Percentiles rank a stretch among this genome's conserved stretches.
phyloP scores from a whole-genome alignment of 768 basidiomycete species.

The Agrocybe chaxingu region DNA sequence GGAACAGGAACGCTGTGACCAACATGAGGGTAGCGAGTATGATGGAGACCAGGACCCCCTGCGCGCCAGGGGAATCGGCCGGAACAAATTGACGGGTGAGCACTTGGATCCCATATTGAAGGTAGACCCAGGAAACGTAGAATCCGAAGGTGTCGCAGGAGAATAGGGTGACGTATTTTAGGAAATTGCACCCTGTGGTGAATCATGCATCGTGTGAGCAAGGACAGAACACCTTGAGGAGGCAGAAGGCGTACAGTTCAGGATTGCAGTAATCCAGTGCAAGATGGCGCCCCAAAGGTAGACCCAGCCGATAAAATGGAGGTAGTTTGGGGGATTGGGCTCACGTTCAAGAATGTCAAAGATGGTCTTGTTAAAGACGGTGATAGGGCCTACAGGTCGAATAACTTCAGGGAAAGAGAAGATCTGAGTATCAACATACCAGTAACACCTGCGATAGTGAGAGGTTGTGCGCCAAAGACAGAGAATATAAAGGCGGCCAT shows the following conservation, averaged over 20 bases:
- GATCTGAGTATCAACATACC: slow-evolving; percentile 34
- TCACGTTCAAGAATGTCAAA: slow-evolving; percentile 66
- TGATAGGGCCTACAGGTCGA: slow-evolving; percentile 71
- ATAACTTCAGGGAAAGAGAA: not conserved
- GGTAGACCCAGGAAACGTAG: slow-evolving; percentile 87
- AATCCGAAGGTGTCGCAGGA: slow-evolving; percentile 93
- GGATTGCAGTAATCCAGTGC: slow-evolving; percentile 76
- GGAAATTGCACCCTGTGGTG: slow-evolving; percentile 69
- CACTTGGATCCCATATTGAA: slow-evolving; percentile 88
- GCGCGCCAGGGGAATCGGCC: slow-evolving; percentile 26
- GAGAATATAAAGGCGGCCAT: slow-evolving; percentile 90
- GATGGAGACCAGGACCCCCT: slow-evolving; percentile 59
- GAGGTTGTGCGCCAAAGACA: slow-evolving; percentile 83
- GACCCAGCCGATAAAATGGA: slow-evolving; percentile 90
- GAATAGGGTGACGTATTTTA: slow-evolving; percentile 85
- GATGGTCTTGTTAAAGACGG: slow-evolving; percentile 89
- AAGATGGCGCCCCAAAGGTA: slow-evolving; percentile 88
- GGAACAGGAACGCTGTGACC: slow-evolving; percentile 70
- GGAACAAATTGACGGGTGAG: slow-evolving; percentile 66
- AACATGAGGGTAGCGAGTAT: slow-evolving; percentile 81
- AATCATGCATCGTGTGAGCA: not conserved
- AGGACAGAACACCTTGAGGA: not conserved
- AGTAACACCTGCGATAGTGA: slow-evolving; percentile 90
- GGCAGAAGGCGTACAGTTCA: slow-evolving; percentile 57
- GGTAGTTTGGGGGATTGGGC: slow-evolving; percentile 64